Evolutionary conservation across 805 yeast genomes (phyloP), one percentile per base, ranked within the genome.

Genomic region (Wickerhamomyces rabaulensis): DNA sequence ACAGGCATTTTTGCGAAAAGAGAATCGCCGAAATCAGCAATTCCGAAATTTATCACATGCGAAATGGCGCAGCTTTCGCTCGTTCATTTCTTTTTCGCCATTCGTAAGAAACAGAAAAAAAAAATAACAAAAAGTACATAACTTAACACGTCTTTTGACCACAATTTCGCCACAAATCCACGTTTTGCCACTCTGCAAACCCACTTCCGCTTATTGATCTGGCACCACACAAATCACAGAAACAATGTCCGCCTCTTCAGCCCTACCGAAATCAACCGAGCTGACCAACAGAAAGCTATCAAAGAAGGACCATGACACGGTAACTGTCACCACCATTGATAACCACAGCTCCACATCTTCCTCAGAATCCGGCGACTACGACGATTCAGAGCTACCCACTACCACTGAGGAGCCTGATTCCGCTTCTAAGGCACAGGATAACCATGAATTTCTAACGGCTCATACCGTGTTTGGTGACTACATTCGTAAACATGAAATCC

Each of bases 401-500:
- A 33, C 3, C n/a, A 17, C 10, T 9, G 12, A 16, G 16, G 35
- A 29, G 9, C 17, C 17, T 9, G 8, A 33, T 6, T 12, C 20
- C 16, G 36, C 20, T 33, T 8, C 12, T 16, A 33, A 33, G 19
- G 12, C 3, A 33, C 10, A 33, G 16, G 20, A 15, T 3, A 3
- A 33, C 16, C 36, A 33, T 33, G 62, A 55, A 42, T 52, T 56
- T 42, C 52, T 71, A 39, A 66, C 67, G 20, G 67, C 74, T 1
- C 78, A 73, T 47, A 67, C 65, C 44, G 57, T 70, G 54, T 74
- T 75, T 57, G 73, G 74, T 15, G 71, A 68, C 39, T 82, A 84
- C 57, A 66, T 84, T 43, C 78, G 83, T 33, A 85, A 85, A 58
- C 90, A 94, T 61, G 99, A 94, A 66, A 70, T 94, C 16, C 95